A percentile compares a stretch with the other conserved stretches of the same genome.
Conservation (phyloP, 179 eudicot genomes). For the Beta macrorhiza region DNA sequence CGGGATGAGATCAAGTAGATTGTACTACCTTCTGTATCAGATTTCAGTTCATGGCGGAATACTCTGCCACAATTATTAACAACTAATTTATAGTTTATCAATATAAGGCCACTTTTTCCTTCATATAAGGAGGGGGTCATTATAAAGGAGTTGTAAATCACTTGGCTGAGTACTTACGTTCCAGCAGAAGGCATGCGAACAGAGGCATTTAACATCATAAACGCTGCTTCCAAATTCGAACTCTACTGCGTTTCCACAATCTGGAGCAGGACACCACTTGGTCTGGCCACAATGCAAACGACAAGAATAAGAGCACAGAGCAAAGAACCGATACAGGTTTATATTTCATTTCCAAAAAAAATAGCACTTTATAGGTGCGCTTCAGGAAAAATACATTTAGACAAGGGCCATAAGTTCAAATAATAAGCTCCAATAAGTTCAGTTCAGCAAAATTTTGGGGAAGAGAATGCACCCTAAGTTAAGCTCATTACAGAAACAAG, state of each 20-base stretch:
- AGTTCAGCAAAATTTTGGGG: no score
- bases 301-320: constrained; percentile 7
- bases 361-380: no score
- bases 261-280: constrained; percentile 92
- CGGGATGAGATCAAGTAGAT: not conserved
- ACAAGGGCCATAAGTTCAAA: not conserved
- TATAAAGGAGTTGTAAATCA: not conserved
- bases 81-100: not conserved
- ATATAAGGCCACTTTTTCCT: not conserved
- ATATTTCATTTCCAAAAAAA: not conserved
- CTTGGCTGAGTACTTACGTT: constrained; percentile 47
- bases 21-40: not conserved
- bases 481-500: not conserved
- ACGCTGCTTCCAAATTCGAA: constrained; percentile 41
- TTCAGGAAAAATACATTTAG: not conserved
- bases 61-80: not conserved
- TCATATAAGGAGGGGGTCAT: not conserved
- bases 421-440: no score
- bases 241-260: constrained; percentile 61
- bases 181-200: constrained; percentile 76
- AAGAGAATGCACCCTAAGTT: no score
- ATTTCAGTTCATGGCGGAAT: not conserved
- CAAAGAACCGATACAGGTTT: not conserved
- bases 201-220: constrained; percentile 60
- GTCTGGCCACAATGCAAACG: constrained; percentile 34